phyloP scores from a whole-genome alignment of 495 filamentous ascomycete genomes.

The Venustampulla echinocandica region DNA sequence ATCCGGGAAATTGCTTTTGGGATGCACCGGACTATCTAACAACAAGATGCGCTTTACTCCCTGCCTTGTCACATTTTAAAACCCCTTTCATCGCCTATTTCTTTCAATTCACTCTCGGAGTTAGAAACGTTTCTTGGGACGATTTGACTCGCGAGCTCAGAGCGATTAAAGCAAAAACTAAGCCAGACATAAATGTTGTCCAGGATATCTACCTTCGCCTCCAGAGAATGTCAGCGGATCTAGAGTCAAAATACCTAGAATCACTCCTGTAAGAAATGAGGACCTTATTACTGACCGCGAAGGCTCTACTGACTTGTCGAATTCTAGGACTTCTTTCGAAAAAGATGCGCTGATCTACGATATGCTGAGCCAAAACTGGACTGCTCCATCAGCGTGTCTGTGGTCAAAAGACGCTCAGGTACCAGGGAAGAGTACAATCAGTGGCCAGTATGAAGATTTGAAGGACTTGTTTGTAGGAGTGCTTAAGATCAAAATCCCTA shows the following conservation, averaged over 20 bases:
- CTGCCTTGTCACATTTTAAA: too few relatives aligned
- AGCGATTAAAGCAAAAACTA: too few relatives aligned
- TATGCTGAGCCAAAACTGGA: constrained; percentile 22
- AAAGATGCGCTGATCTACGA: constrained; percentile 24
- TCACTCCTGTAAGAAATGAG: constrained; percentile 4
- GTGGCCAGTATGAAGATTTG: constrained; percentile 27
- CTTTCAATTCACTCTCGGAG: too few relatives aligned
- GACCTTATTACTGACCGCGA: neutral
- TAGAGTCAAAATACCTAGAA: too few relatives aligned
- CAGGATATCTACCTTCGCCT: too few relatives aligned
- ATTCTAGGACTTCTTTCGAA: constrained; percentile 23
- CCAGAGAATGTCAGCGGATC: too few relatives aligned
- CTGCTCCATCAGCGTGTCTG: constrained; percentile 28
- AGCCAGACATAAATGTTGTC: too few relatives aligned
- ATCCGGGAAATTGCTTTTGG: neutral
- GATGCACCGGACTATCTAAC: constrained; percentile 3
- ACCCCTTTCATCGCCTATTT: too few relatives aligned
- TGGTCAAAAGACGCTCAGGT: constrained; percentile 33
- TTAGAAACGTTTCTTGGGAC: too few relatives aligned
- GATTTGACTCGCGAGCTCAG: too few relatives aligned
- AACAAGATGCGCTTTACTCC: too few relatives aligned
- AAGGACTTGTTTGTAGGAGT: constrained; percentile 29
- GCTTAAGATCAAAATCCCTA: constrained; percentile 26
- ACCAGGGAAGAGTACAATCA: constrained; percentile 27
- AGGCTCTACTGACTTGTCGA: constrained; percentile 11